phyloP scores from a whole-genome alignment of 768 basidiomycete genomes.

The Serpula lacrymans region DNA sequence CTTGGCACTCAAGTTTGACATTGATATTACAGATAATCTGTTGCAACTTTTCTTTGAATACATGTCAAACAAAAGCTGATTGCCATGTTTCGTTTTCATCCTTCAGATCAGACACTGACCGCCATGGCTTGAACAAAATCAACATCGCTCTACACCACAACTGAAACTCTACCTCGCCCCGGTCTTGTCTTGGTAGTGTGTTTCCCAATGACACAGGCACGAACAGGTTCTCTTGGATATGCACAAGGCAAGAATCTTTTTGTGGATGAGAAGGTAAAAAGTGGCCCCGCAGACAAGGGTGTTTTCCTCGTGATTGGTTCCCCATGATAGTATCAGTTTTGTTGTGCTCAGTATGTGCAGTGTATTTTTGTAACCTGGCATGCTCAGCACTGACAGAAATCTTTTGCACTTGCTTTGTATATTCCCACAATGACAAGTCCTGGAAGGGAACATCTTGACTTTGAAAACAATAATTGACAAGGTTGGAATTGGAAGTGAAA shows the following conservation, averaged over 20 bases:
- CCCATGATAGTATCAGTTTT: too few species aligned
- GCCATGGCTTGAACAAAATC: slow-evolving; percentile 8
- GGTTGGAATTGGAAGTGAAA: too few species aligned
- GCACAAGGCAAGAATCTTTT: neutral
- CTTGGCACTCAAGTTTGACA: slow-evolving; percentile 8
- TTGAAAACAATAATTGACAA: too few species aligned
- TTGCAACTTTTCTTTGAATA: neutral
- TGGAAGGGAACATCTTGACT: too few species aligned
- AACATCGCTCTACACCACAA: neutral
- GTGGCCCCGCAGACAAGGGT: too few species aligned
- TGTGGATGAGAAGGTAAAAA: too few species aligned
- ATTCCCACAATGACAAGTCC: slow-evolving; percentile 5
- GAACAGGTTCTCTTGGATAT: neutral
- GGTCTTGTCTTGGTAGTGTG: slow-evolving; percentile 1
- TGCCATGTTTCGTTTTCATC: too few species aligned
- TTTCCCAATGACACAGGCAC: slow-evolving; percentile 9
- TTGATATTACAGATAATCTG: slow-evolving; percentile 3
- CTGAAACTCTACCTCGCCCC: slow-evolving; percentile 1
- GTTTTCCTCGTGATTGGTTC: too few species aligned
- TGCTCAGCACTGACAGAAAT: too few species aligned
- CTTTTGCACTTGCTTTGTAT: slow-evolving; percentile 1
- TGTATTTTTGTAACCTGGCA: too few species aligned
- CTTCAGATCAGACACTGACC: neutral
- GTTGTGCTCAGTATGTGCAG: too few species aligned
- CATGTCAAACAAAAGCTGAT: too few species aligned